Base-by-base conservation (phyloP, 2,329 filamentous ascomycete genomes). In the Simplicillium sp. region DNA sequence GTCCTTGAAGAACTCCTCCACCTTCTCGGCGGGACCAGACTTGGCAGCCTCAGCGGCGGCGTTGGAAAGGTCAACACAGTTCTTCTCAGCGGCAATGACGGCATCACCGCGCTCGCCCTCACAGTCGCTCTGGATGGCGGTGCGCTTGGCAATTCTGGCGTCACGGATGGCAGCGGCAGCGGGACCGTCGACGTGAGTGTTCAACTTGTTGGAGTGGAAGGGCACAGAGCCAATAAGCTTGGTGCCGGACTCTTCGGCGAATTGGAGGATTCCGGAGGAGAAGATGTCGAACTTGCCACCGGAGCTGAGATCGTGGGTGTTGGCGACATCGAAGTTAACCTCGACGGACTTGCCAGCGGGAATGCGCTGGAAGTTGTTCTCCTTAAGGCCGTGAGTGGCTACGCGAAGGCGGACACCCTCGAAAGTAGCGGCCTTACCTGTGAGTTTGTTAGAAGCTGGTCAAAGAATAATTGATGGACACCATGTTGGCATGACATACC, bases 1-100 rank as follows among this genome's bases (percentile, higher is more conserved):
- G 1, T 70, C 71, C 61, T 80, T 82, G 70, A 83, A 85, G 66
- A 80, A 83, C 52, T 80, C 74, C 29, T 57, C 58, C 49, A 81
- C 59, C 51, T 69, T 76, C 49, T 61, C 57, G 3, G 67, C 64
- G 0, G 62, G 48, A 20, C 71, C 73, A 1, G 66, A 72, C 2
- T 64, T 55, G 0, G 75, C 73, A 2, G 71, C 72, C 1, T 58
- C 54, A 13, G 58, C 60, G 29, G 70, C 75, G 48, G 80, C 68
- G 18, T 82, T 64, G 18, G 65, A 57, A 41, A 80, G 64, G 39
- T 63, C 65, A 33, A 81, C 58, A 36, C 67, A 64, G 58, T 82
- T 80, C 1, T 13, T 16, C 11, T 40, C 38, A 11, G 42, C 38
- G 9, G 25, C 11, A 11, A 29, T 16, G 18, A 36, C 38, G 7